These are phyloP conservation scores for Talaromyces amestolkiae DNA, from an alignment of 2,329 filamentous ascomycete species.

Conservation along the genomic window DNA sequence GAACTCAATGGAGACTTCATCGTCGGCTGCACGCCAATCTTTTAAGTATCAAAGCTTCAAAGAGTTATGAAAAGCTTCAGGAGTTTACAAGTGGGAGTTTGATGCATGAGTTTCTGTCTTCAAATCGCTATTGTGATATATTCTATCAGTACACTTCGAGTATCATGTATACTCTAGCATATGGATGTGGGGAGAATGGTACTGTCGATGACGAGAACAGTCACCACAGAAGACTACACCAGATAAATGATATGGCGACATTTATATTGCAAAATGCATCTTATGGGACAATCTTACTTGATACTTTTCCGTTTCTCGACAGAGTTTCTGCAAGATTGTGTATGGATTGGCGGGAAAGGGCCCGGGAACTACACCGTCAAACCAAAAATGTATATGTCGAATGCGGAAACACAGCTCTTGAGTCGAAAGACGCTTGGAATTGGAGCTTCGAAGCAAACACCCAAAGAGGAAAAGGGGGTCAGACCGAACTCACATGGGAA, in stretches of 20 bases:
- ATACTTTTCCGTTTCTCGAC: background rate
- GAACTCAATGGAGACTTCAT: slow-evolving; percentile 18
- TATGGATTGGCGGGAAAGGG: slow-evolving; percentile 2
- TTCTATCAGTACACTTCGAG: slow-evolving; percentile 21
- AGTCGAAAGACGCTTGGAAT: background rate
- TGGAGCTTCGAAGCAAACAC: background rate
- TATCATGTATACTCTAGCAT: slow-evolving; percentile 20
- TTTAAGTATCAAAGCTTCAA: background rate
- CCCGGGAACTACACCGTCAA: background rate
- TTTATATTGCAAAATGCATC: slow-evolving; percentile 10
- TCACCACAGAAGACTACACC: background rate
- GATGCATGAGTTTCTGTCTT: slow-evolving; percentile 19
- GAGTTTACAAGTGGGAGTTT: slow-evolving; percentile 22
- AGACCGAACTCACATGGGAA: background rate
- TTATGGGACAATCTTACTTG: background rate
- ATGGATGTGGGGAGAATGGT: slow-evolving; percentile 17
- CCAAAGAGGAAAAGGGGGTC: background rate
- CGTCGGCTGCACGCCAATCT: slow-evolving; percentile 17
- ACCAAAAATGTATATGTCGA: background rate
- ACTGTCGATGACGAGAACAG: background rate
- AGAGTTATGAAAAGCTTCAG: slow-evolving; percentile 20
- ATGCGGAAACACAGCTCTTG: background rate
- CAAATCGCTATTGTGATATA: slow-evolving; percentile 15
- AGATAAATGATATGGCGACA: slow-evolving; percentile 11
- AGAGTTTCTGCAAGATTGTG: background rate